phyloP scores from a whole-genome alignment of 495 filamentous ascomycete species.

The Amphirosellinia nigrospora region DNA sequence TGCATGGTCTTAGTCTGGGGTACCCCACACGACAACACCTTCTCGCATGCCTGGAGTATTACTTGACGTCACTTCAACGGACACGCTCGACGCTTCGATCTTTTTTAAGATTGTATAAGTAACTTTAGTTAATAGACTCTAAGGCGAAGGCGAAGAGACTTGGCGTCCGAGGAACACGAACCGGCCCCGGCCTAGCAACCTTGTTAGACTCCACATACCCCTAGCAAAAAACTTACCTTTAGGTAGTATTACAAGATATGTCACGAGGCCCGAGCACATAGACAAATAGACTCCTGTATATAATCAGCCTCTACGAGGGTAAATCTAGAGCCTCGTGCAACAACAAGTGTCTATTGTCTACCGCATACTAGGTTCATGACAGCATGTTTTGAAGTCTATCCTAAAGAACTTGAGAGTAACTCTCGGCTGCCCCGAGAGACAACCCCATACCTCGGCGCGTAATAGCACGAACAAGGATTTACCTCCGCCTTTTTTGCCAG shows the following conservation, averaged over 20 bases:
- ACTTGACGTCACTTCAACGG: not conserved
- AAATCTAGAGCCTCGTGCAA: too few species aligned
- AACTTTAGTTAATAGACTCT: not conserved
- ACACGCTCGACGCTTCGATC: not conserved
- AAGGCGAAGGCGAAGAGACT: not conserved
- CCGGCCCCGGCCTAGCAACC: too few species aligned
- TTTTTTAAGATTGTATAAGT: not conserved
- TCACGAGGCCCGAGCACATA: too few species aligned
- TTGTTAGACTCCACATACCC: not conserved
- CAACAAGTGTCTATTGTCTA: too few species aligned
- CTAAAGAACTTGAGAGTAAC: not conserved
- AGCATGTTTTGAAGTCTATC: not conserved
- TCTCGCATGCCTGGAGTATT: not conserved
- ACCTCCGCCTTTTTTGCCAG: not conserved
- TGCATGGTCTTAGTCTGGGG: not conserved
- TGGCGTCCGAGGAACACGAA: not conserved
- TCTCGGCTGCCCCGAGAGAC: too few species aligned
- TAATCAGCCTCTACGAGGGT: too few species aligned
- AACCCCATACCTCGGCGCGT: too few species aligned
- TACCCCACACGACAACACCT: slow-evolving; percentile 11
- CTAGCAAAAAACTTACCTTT: not conserved
- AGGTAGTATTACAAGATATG: too few species aligned
- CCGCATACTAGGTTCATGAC: not conserved
- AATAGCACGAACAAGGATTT: not conserved
- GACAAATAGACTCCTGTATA: too few species aligned